A percentile compares a stretch with the other conserved stretches of the same genome.
These are phyloP conservation scores for Beta corolliflora DNA, from an alignment of 179 eudicot species.

Conservation along the genomic window DNA sequence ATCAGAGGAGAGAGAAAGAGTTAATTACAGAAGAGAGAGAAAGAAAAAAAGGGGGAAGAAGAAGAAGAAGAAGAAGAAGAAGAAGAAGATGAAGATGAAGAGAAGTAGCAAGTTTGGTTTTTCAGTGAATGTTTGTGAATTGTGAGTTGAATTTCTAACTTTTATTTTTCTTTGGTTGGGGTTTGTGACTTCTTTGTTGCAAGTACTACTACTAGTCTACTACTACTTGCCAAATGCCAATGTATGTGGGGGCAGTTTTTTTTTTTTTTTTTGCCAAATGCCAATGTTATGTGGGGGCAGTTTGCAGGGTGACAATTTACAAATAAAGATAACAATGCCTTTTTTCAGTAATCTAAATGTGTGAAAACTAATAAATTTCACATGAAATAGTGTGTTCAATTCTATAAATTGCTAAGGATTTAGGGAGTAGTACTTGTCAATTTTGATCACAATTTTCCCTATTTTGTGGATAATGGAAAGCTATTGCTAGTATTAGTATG, in stretches of 20 bases:
- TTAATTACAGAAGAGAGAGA: background rate
- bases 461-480: too few species aligned
- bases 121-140: conserved; percentile 5
- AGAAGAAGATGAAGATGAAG: too few species aligned
- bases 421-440: too few species aligned
- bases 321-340: background rate
- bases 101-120: background rate
- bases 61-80: too few species aligned
- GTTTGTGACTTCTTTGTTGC: background rate
- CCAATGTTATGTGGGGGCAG: too few species aligned
- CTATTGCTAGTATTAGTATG: too few species aligned
- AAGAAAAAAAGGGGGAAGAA: background rate
- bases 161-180: background rate
- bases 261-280: too few species aligned
- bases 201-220: background rate
- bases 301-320: background rate
- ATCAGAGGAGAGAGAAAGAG: background rate
- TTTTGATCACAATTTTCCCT: too few species aligned
- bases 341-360: background rate
- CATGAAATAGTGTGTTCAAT: too few species aligned
- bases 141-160: too few species aligned
- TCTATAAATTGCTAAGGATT: too few species aligned
- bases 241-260: too few species aligned
- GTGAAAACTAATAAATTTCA: background rate
- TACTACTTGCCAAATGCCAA: background rate